Base-by-base conservation (phyloP, 2,329 filamentous ascomycete species). In the Epicoccum nigrum region DNA sequence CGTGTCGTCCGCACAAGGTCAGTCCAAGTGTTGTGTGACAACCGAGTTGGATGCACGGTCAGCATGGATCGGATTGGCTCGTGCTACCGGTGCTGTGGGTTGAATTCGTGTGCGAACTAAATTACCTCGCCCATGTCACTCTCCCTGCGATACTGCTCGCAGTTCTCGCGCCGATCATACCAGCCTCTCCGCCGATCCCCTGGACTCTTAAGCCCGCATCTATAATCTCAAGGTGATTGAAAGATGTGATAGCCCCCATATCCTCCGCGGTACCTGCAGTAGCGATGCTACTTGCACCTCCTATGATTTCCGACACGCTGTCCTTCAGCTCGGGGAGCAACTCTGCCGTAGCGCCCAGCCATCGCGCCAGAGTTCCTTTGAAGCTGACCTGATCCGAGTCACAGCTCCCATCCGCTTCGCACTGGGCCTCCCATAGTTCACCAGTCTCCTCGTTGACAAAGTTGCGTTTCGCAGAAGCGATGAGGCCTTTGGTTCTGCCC, bases 351-450 rank as follows among this genome's bases (percentile, higher is more conserved):
- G 63, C 60, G 13, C 66, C 66, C 48, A 69, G 27, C 62, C 62
- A 68, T n/a, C 65, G 45, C 11, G 65, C 65, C 45, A 69, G 37
- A 15, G 59, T 50, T 0, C 62, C 66, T 49, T 90, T 90, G 80
- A 89, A 88, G n/a, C 82, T 84, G 59, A 81, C 81, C 78, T 88
- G 86, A 71, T 90, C 87, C 41, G 75, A 80, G 68, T 86, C 83
- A 69, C 87, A 90, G 0, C 65, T 76, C 51, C 72, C 72, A 50
- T 77, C 70, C 7, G 74, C 52, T 40, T 90, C 87, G 73, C 87
- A 90, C 19, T 83, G 82, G 28, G 78, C 77, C 72, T 90, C 87
- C 7, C 81, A 80, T 30, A 70, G 23, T 9, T 53, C 49, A 2
- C 63, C 60, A 6, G 55, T 60, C 2, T 65, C 57, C 13, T 46